These are phyloP conservation scores for Podaxis sp. DNA, from an alignment of 768 basidiomycete genomes.

Conservation along the genomic window DNA sequence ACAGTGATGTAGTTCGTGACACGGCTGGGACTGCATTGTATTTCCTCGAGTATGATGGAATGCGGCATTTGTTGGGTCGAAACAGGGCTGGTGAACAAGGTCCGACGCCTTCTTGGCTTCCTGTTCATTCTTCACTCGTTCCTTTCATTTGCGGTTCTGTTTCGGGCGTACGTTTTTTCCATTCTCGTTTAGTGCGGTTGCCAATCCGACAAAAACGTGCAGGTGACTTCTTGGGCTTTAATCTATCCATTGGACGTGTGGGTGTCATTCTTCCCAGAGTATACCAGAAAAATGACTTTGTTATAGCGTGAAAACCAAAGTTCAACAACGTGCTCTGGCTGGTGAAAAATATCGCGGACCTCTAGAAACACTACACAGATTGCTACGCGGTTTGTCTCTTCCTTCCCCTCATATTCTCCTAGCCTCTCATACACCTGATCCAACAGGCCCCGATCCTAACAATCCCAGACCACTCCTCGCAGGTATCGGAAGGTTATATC, in stretches of 20 bases:
- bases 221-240: constrained; percentile 80
- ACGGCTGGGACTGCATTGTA: constrained; percentile 88
- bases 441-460: constrained; percentile 72
- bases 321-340: constrained; percentile 90
- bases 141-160: constrained; percentile 92
- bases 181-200: constrained; percentile 35
- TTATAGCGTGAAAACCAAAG: constrained; percentile 84
- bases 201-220: constrained; percentile 24
- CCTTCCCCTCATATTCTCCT: neutral
- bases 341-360: constrained; percentile 72
- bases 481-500: constrained; percentile 85
- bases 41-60: constrained; percentile 91
- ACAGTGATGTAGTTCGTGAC: constrained; percentile 65
- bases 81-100: constrained; percentile 79
- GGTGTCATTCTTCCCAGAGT: constrained; percentile 26
- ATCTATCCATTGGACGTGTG: constrained; percentile 96
- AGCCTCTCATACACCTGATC: neutral
- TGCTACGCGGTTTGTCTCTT: constrained; percentile 67
- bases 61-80: constrained; percentile 85
- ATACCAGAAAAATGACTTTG: constrained; percentile 5
- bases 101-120: constrained; percentile 80
- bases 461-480: constrained; percentile 73
- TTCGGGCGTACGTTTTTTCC: constrained; percentile 61
- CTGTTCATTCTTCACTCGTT: constrained; percentile 73
- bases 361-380: constrained; percentile 70